A percentile compares a stretch with the other conserved stretches of the same genome.
Evolutionary conservation across 2,329 filamentous ascomycete species (phyloP).

Genomic region (Coniochaeta prunicola): DNA sequence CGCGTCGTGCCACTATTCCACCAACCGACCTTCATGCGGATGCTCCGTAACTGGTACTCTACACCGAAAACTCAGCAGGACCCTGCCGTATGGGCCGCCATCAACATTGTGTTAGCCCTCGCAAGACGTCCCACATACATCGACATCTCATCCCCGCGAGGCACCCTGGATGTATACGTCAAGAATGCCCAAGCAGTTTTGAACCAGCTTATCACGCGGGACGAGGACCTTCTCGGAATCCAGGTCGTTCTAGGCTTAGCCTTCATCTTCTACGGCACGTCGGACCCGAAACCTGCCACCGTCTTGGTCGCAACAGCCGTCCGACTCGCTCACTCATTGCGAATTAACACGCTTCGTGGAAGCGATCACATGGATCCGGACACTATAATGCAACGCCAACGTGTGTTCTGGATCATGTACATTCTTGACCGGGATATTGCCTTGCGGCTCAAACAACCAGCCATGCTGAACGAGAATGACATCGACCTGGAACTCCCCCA

Average conservation of each 20-base stretch:
- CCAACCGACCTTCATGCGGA: slow-evolving; percentile 11
- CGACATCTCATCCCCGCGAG: background rate
- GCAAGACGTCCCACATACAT: slow-evolving; percentile 3
- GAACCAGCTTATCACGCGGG: slow-evolving; percentile 11
- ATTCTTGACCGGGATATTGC: slow-evolving; percentile 25
- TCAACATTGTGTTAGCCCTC: slow-evolving; percentile 17
- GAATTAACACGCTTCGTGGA: slow-evolving; percentile 8
- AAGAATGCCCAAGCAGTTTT: slow-evolving; percentile 11
- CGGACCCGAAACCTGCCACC: slow-evolving; percentile 13
- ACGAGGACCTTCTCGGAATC: slow-evolving; percentile 14
- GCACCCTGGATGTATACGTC: slow-evolving; percentile 4
- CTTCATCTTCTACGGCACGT: slow-evolving; percentile 13
- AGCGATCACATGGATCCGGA: slow-evolving; percentile 3
- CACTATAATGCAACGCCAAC: slow-evolving; percentile 10
- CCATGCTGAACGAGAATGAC: slow-evolving; percentile 30
- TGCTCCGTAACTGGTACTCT: slow-evolving; percentile 11
- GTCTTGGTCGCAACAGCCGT: slow-evolving; percentile 15
- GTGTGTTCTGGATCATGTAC: slow-evolving; percentile 20
- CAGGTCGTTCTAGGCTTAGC: slow-evolving; percentile 17
- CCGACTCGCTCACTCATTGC: slow-evolving; percentile 15
- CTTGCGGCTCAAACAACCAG: slow-evolving; percentile 26
- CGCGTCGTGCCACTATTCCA: slow-evolving; percentile 12
- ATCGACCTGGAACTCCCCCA: slow-evolving; percentile 31
- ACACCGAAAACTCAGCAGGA: slow-evolving; percentile 11
- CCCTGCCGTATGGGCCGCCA: slow-evolving; percentile 11